Percentiles rank a stretch among this genome's conserved stretches.
These are phyloP conservation scores for Sporothrix mexicana DNA, from an alignment of 2,329 filamentous ascomycete genomes.

Conservation along the genomic window DNA sequence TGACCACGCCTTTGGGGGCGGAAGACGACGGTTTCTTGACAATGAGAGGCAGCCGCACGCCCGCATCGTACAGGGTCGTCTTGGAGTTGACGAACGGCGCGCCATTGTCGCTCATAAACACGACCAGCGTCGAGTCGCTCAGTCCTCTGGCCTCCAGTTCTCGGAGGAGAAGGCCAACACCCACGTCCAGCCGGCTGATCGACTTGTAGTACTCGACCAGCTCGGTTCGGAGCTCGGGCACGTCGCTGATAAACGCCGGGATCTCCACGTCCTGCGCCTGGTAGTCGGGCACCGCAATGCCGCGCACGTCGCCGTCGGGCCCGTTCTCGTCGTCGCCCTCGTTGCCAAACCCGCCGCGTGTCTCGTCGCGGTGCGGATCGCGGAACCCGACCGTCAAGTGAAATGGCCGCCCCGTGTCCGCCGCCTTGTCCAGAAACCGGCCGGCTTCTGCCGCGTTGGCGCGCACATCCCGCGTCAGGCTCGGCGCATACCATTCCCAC, in stretches of 20 bases:
- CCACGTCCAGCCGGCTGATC: slow-evolving; percentile 51
- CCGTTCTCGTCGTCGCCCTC: slow-evolving; percentile 41
- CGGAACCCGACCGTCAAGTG: slow-evolving; percentile 54
- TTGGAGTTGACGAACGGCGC: slow-evolving; percentile 59
- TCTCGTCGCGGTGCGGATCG: slow-evolving; percentile 54
- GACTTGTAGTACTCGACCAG: slow-evolving; percentile 51
- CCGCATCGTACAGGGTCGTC: slow-evolving; percentile 57
- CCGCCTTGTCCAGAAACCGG: slow-evolving; percentile 48
- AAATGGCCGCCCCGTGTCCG: slow-evolving; percentile 46
- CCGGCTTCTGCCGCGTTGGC: slow-evolving; percentile 48
- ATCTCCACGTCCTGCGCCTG: slow-evolving; percentile 47
- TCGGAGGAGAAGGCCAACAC: slow-evolving; percentile 50
- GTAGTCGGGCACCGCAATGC: slow-evolving; percentile 38
- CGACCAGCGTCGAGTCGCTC: slow-evolving; percentile 48
- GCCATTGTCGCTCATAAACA: slow-evolving; percentile 57
- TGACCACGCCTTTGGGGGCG: slow-evolving; percentile 41
- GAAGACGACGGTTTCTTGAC: slow-evolving; percentile 46
- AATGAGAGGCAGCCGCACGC: slow-evolving; percentile 52
- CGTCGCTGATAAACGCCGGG: slow-evolving; percentile 50
- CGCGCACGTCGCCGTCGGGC: slow-evolving; percentile 34
- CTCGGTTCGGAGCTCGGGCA: slow-evolving; percentile 50
- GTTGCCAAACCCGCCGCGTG: slow-evolving; percentile 53
- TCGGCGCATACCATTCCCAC: slow-evolving; percentile 51
- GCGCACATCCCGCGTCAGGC: slow-evolving; percentile 52
- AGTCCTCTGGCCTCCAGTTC: slow-evolving; percentile 45